Conservation (phyloP, 768 basidiomycete genomes). For the Candolleomyces efflorescens region DNA sequence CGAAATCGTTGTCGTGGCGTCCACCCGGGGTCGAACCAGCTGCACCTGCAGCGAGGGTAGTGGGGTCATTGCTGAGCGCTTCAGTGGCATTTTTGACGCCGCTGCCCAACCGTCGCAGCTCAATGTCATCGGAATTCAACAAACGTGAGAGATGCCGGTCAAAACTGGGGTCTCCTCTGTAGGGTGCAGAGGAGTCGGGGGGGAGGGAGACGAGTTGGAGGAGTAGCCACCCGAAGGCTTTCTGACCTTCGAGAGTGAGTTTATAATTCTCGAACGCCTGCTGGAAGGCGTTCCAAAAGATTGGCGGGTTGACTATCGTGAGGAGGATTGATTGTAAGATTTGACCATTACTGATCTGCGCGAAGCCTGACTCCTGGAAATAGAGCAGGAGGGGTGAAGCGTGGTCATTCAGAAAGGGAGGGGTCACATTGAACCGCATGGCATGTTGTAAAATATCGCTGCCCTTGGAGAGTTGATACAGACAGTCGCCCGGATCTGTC, state of each 20-base stretch:
- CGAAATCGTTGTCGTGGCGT: constrained; percentile 66
- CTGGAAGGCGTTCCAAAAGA: constrained; percentile 43
- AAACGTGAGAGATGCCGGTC: constrained; percentile 23
- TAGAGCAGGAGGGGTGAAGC: constrained; percentile 28
- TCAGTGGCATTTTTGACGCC: constrained; percentile 33
- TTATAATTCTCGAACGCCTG: constrained; percentile 29
- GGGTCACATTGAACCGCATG: constrained; percentile 34
- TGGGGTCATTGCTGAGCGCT: not conserved
- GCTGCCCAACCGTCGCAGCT: constrained; percentile 26
- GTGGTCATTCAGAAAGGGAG: constrained; percentile 38
- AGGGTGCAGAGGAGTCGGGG: constrained; percentile 25
- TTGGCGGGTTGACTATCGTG: constrained; percentile 43
- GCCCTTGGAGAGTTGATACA: constrained; percentile 34
- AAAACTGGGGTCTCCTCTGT: constrained; percentile 35
- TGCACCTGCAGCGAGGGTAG: not conserved
- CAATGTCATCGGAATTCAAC: constrained; percentile 18
- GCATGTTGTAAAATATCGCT: constrained; percentile 33
- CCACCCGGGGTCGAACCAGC: constrained; percentile 47
- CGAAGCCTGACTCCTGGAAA: constrained; percentile 36
- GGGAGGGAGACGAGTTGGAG: constrained; percentile 42
- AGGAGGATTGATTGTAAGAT: constrained; percentile 35
- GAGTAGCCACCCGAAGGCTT: constrained; percentile 45
- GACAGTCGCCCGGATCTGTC: constrained; percentile 31
- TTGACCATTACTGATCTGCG: constrained; percentile 36
- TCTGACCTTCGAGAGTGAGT: constrained; percentile 31